phyloP scores from a whole-genome alignment of 2,329 filamentous ascomycete species.

The Lachnellula cervina region DNA sequence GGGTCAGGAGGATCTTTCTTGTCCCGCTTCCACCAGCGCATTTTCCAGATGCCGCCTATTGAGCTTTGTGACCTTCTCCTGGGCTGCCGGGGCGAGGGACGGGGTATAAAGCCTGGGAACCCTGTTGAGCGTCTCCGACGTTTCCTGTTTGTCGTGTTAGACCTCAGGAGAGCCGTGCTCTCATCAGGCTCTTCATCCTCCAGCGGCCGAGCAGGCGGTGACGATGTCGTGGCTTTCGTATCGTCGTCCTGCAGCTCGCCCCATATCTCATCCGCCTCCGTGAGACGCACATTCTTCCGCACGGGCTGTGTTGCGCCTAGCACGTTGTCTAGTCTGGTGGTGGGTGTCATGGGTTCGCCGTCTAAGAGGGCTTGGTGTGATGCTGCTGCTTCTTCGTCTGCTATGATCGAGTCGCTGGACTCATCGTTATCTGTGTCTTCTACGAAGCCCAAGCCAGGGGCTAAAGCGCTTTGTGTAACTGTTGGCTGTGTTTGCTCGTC shows the following conservation, averaged over 20 bases:
- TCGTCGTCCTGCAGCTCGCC: constrained; percentile 77
- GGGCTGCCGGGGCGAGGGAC: constrained; percentile 26
- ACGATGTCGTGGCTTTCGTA: constrained; percentile 23
- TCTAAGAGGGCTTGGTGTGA: constrained; percentile 29
- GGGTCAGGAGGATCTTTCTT: constrained; percentile 20
- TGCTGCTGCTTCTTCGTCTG: constrained; percentile 29
- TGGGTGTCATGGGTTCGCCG: constrained; percentile 28
- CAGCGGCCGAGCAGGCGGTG: neutral
- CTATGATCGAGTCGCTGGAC: constrained; percentile 45
- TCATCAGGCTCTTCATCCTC: constrained; percentile 20
- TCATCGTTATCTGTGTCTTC: constrained; percentile 60
- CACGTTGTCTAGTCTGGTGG: constrained; percentile 29
- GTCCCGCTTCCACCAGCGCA: constrained; percentile 47
- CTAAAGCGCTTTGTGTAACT: constrained; percentile 63
- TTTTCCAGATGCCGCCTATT: constrained; percentile 47
- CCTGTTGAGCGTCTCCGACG: constrained; percentile 55
- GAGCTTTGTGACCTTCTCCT: constrained; percentile 42
- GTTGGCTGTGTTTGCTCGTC: constrained; percentile 63
- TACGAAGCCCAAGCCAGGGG: constrained; percentile 77
- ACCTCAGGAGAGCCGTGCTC: constrained; percentile 22
- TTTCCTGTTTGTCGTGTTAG: constrained; percentile 27
- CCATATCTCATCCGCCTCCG: constrained; percentile 79
- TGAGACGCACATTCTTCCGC: constrained; percentile 30
- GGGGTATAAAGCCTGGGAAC: constrained; percentile 56
- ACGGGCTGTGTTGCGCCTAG: constrained; percentile 26